These are phyloP conservation scores for Blastomyces silverae DNA, from an alignment of 2,329 filamentous ascomycete genomes.

Conservation along the genomic window DNA sequence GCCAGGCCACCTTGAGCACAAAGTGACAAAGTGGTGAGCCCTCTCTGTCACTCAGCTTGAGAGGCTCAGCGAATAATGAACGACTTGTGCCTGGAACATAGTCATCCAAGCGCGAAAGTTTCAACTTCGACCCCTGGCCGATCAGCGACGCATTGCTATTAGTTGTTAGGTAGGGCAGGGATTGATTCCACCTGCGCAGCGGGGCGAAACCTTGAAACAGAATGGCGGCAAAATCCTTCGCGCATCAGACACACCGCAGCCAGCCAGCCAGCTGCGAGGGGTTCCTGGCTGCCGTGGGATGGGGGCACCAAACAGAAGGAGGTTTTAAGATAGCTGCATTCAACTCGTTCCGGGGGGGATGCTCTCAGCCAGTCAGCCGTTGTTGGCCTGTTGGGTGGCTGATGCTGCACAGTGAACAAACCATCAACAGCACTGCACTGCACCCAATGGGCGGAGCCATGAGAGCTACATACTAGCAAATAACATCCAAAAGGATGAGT, in stretches of 20 bases:
- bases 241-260: not conserved
- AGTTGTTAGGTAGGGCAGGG: not conserved
- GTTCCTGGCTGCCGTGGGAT: not conserved
- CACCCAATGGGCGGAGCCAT: not conserved
- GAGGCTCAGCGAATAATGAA: not conserved
- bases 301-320: not conserved
- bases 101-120: not conserved
- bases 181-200: not conserved
- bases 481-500: not conserved
- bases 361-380: not conserved
- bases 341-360: too few species aligned
- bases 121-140: not conserved
- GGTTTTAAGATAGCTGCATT: too few species aligned
- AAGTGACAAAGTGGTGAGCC: not conserved
- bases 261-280: not conserved
- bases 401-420: not conserved
- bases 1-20: not conserved
- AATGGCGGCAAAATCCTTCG: not conserved
- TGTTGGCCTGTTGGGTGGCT: conserved; percentile 1
- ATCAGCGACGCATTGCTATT: not conserved
- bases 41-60: not conserved
- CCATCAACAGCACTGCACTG: too few species aligned
- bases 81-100: not conserved
- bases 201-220: not conserved
- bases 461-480: not conserved